A percentile compares a stretch with the other conserved stretches of the same genome.
Evolutionary conservation across 257 asterid genomes (phyloP).

Genomic region (Plantago ovata): DNA sequence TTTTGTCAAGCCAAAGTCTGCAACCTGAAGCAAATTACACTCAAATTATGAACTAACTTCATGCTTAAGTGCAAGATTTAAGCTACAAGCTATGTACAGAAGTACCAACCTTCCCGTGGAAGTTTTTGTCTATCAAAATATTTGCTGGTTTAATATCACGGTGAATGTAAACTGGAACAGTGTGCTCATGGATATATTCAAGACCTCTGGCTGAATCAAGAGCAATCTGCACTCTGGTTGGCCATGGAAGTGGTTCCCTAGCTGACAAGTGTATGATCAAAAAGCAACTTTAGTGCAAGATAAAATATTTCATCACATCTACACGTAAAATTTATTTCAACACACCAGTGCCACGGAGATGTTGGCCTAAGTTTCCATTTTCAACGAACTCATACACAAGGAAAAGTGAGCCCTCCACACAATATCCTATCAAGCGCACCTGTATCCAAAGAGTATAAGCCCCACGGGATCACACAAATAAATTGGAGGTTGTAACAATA

Average conservation of each 20-base stretch:
- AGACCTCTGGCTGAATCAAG: constrained; percentile 98
- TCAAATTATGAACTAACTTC: constrained; percentile 16
- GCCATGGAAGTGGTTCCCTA: constrained; percentile 82
- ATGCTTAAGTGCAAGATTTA: constrained; percentile 5
- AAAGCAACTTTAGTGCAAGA: constrained; percentile 14
- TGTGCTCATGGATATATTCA: constrained; percentile 97
- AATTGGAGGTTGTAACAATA: neutral
- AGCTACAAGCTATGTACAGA: constrained; percentile 16
- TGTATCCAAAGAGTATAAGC: constrained; percentile 26
- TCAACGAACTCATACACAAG: constrained; percentile 89
- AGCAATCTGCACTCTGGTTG: constrained; percentile 88
- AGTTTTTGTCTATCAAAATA: constrained; percentile 82
- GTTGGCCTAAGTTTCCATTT: constrained; percentile 87
- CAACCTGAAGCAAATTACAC: constrained; percentile 53
- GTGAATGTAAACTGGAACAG: constrained; percentile 91
- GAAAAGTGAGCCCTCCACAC: constrained; percentile 94
- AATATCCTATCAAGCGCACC: constrained; percentile 96
- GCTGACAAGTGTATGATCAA: constrained; percentile 38
- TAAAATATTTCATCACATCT: constrained; percentile 1
- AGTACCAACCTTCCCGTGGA: constrained; percentile 72
- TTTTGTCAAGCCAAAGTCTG: constrained; percentile 92
- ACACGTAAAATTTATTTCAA: constrained; percentile 16
- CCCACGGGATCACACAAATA: neutral
- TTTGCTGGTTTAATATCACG: constrained; percentile 97
- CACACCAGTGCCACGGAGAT: constrained; percentile 78